Evolutionary conservation across 2,329 filamentous ascomycete species (phyloP).

Genomic region (Hysterium pulicare): DNA sequence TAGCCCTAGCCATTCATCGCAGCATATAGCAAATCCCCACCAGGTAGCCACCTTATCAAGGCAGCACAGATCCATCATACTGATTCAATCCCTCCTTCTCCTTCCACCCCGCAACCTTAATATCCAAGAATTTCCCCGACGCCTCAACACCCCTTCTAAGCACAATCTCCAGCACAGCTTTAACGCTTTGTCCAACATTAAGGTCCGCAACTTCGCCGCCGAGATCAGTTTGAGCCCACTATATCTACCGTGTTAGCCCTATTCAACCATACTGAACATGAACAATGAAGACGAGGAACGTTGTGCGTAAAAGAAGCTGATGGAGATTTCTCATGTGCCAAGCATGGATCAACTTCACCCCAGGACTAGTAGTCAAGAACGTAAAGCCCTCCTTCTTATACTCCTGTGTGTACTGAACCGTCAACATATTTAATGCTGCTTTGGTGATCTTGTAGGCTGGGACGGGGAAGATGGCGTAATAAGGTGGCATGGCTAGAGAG

Average conservation of each 20-base stretch:
- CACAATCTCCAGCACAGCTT: conserved; percentile 45
- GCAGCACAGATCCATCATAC: neutral
- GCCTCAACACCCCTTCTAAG: conserved; percentile 35
- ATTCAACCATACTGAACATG: no score
- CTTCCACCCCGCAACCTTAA: conserved; percentile 39
- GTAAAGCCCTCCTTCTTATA: conserved; percentile 42
- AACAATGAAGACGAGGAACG: no score
- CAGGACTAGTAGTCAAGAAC: conserved; percentile 43
- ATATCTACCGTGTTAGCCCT: neutral
- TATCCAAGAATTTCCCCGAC: conserved; percentile 49
- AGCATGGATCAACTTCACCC: conserved; percentile 36
- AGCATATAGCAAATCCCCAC: no score
- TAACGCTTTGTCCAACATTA: conserved; percentile 37
- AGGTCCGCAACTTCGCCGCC: conserved; percentile 43
- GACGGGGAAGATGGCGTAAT: conserved; percentile 15
- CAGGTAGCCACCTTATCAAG: neutral
- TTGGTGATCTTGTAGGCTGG: conserved; percentile 48
- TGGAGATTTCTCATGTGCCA: no score
- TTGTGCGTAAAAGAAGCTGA: no score
- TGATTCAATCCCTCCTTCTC: conserved; percentile 7
- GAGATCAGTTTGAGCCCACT: conserved; percentile 49
- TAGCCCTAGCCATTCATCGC: no score
- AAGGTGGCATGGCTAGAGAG: conserved; percentile 33
- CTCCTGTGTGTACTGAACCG: conserved; percentile 41
- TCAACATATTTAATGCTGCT: conserved; percentile 48